Evolutionary conservation across 208 protist genomes (phyloP), one percentile per base, ranked within the genome.

Genomic region (Leishmania martiniquensis): DNA sequence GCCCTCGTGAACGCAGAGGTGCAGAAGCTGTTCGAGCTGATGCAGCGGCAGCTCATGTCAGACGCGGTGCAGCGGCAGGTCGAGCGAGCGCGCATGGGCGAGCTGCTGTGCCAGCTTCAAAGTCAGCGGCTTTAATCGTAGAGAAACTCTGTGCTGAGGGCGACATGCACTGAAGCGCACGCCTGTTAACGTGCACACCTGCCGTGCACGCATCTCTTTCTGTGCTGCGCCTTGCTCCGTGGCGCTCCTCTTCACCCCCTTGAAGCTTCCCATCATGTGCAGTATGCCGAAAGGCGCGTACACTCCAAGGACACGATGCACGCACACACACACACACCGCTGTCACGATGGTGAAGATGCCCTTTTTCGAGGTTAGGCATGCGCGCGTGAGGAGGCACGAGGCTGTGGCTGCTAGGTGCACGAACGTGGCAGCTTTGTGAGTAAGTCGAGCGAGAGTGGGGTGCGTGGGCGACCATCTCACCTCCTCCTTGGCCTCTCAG

Each of bases 1-100:
- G 32, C 72, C 5, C 57, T 82, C n/a, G 77, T 90, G 42, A 89
- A 93, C 65, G 60, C 71, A 4, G 86, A 93, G 45, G 83, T 95
- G 81, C 78, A 85, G 59, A 60, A 78, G 52, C 76, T 93, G 10
- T 86, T 95, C 22, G 59, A 71, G 60, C 44, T 73, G 44, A 80
- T 94, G 88, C 80, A 90, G 78, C 76, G 80, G n/a, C 81, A 87
- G 62, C 82, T 95, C 57, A 1, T 84, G n/a, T n/a, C 60, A 10
- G 85, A 94, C 37, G 84, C 83, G 12, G 65, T 75, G 13, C 77
- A 84, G 66, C 87, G 91, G 44, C 87, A 94, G 80, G 86, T 65
- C 69, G 89, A 95, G 78, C 74, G 89, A 15, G 68, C 79, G 15
- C 86, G 81, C 37, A 79, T 91, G 85, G 90, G 89, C 51, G 88